These are phyloP conservation scores for Nicotiana benthamiana DNA, from an alignment of 257 asterid species.

Conservation along the genomic window DNA sequence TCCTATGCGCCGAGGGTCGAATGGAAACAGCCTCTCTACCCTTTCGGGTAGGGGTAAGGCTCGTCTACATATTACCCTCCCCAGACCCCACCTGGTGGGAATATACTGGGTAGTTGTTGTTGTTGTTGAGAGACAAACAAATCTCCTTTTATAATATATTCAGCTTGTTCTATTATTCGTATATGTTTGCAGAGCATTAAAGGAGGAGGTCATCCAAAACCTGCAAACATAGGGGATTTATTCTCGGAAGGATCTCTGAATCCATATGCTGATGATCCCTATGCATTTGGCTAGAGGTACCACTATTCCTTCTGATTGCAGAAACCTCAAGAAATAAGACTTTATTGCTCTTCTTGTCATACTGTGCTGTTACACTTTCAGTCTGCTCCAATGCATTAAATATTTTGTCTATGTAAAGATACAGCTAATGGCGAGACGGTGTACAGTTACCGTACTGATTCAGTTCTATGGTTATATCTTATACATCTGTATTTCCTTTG, in stretches of 20 bases:
- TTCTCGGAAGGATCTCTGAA: conserved; percentile 93
- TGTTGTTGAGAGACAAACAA: not conserved
- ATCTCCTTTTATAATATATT: not conserved
- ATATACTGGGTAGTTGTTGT: no score
- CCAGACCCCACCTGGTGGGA: no score
- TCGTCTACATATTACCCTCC: no score
- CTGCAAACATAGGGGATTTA: conserved; percentile 82
- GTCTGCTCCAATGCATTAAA: not conserved
- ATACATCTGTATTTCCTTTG: not conserved
- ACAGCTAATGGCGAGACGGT: not conserved
- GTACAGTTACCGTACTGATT: not conserved
- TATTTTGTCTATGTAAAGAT: not conserved
- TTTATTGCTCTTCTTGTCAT: not conserved
- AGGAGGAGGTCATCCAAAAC: conserved; percentile 37
- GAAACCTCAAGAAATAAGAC: not conserved
- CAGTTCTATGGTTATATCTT: not conserved
- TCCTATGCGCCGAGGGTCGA: no score
- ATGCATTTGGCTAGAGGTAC: conserved; percentile 89
- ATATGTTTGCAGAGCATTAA: conserved; percentile 34
- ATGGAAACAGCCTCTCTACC: no score
- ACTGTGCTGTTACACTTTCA: not conserved
- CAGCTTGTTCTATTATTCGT: not conserved
- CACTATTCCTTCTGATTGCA: not conserved
- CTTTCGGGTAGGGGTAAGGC: no score
- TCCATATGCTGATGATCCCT: conserved; percentile 96